Base-by-base conservation (phyloP, 2,329 filamentous ascomycete species). In the Aspergillus sergii region DNA sequence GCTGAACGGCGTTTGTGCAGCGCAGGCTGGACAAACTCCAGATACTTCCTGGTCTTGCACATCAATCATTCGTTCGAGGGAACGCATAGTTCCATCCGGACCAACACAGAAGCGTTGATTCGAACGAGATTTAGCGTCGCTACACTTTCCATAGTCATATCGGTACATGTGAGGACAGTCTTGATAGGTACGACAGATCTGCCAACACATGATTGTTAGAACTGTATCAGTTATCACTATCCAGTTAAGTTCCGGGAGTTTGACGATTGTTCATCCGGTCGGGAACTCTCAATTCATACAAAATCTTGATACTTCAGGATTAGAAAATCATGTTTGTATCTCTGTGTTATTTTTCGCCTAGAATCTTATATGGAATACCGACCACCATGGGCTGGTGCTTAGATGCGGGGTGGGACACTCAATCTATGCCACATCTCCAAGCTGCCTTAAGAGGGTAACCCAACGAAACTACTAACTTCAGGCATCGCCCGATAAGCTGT, bases 101-200 rank as follows among this genome's bases (percentile, higher is more conserved):
- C 51, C 51, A 54, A 54, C 51, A 54, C 51, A 54, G 10, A 54
- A 54, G 4, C 12, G 51, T 19, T 54, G 30, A 32, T 36, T 36
- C n/a, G 51, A 9, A 21, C 51, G 51, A 36, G 51, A n/a, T 34
- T 54, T 54, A 16, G 51, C 51, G 11, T 14, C 51, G 21, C 51
- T 54, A 36, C 51, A 54, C 51, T 54, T 54, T 23, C 51, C 51
- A 54, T 36, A 54, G 51, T 54, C 51, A 36, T 54, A 54, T 36
- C 51, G 51, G n/a, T 54, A 36, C 51, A 54, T 54, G 21, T 54
- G 51, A 12, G 51, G 51, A 23, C 51, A 54, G 12, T 54, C 51
- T 36, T 54, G 51, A 30, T 54, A 54, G 12, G 51, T 54, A 34
- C 51, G 51, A 16, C 51, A 54, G 19, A 54, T 54, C 30, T 54